Conservation (phyloP, 169 alveolate genomes). For the Eimeria brunetti region DNA sequence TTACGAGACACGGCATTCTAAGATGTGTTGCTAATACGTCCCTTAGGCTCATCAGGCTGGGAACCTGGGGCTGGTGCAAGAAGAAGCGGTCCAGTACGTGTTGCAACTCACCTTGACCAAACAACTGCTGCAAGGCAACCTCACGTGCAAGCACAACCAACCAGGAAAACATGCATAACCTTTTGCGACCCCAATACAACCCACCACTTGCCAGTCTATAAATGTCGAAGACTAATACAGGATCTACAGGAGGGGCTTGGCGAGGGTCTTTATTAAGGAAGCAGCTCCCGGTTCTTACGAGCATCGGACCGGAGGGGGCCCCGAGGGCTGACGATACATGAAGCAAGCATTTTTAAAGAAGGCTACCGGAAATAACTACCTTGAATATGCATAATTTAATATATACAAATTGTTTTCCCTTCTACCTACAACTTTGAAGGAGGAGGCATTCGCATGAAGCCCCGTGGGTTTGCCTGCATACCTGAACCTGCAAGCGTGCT, state of each 20-base stretch:
- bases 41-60: too few relatives aligned
- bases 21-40: too few relatives aligned
- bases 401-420: not conserved
- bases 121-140: too few relatives aligned
- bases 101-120: too few relatives aligned
- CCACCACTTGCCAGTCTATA: not conserved
- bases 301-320: not conserved
- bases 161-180: not conserved
- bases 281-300: not conserved
- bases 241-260: not conserved
- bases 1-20: too few relatives aligned
- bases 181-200: too few relatives aligned
- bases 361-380: not conserved
- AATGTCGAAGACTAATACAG: not conserved
- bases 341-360: not conserved
- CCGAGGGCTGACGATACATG: not conserved
- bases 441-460: not conserved
- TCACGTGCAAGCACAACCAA: too few relatives aligned
- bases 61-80: too few relatives aligned
- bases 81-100: too few relatives aligned
- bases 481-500: not conserved
- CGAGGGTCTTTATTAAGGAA: not conserved
- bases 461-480: not conserved
- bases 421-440: not conserved
- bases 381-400: not conserved